Evolutionary conservation across 495 filamentous ascomycete genomes (phyloP), one percentile per base, ranked within the genome.

Genomic region (Bathelium albidoporum): DNA sequence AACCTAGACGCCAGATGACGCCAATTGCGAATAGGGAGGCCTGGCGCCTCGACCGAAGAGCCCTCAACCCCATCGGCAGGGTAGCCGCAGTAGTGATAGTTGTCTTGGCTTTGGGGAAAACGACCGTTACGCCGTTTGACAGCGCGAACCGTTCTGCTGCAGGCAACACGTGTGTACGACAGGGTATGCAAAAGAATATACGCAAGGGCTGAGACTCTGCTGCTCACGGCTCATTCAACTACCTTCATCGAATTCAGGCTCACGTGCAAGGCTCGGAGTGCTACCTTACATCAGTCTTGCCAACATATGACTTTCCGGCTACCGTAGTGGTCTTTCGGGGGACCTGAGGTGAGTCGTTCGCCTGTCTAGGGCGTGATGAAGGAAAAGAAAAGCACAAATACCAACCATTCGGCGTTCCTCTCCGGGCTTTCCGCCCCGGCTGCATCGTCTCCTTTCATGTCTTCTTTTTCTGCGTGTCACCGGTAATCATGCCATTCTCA

Each of bases 111-210:
- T 9, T 55, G 49, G 49, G 20, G 29, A 28, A 55, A 16, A 55
- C 43, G 43, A n/a, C 49, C 49, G 49, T 55, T 55, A 55, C 49
- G 49, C 49, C 49, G 49, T 55, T n/a, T 55, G 49, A 55, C 49
- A 55, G 22, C 24, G 49, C 49, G 24, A 26, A 55, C 49, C 49
- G 49, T 55, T 55, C 49, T 55, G 12, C 49, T 55, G 49, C 49
- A 55, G 49, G 10, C n/a, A 55, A 55, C 49, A 55, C 49, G 49
- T 55, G 49, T 55, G 20, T 29, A 7, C 24, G 22, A 20, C 49
- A 55, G 24, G 49, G 49, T 55, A 29, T 55, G 29, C 49, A 55
- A 55, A 55, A 20, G n/a, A n/a, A n/a, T n/a, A n/a, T n/a, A n/a
- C n/a, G 49, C 49, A 55, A 55, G 49, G 49, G 49, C 22, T n/a